Conservation (phyloP, 441 rosid genomes). For the Raphanus hybrid region DNA sequence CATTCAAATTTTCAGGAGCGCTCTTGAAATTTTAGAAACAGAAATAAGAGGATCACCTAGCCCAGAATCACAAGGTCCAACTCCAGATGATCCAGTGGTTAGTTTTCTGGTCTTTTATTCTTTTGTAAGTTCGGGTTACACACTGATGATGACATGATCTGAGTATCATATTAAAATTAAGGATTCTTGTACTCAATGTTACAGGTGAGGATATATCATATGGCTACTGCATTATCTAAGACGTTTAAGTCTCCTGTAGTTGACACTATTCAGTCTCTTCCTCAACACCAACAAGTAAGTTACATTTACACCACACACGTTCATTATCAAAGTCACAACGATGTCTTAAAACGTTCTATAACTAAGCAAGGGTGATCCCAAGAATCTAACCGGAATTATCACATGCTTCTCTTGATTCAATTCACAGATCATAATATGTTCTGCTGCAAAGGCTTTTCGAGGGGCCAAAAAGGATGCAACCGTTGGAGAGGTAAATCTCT, state of each 20-base stretch:
- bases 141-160: not conserved
- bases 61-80: conserved; percentile 25
- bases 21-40: conserved; percentile 71
- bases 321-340: not conserved
- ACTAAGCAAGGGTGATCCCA: not conserved
- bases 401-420: not conserved
- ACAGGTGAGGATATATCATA: too few relatives aligned
- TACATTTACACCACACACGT: not conserved
- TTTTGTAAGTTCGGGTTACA: not conserved
- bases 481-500: conserved; percentile 58
- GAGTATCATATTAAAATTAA: too few relatives aligned
- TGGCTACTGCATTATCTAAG: conserved; percentile 71
- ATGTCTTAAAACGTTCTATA: not conserved
- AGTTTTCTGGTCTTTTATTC: not conserved
- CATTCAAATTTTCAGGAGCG: conserved; percentile 48
- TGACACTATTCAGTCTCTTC: conserved; percentile 85
- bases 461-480: conserved; percentile 77
- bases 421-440: conserved; percentile 71
- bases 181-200: too few relatives aligned
- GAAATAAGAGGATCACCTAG: conserved; percentile 53
- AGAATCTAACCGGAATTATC: not conserved
- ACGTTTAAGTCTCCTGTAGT: conserved; percentile 71
- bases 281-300: conserved; percentile 91
- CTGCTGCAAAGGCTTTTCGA: conserved; percentile 72
- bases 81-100: conserved; percentile 34